Base-by-base conservation (phyloP, 805 yeast species). In the Saturnispora gosingensis region DNA sequence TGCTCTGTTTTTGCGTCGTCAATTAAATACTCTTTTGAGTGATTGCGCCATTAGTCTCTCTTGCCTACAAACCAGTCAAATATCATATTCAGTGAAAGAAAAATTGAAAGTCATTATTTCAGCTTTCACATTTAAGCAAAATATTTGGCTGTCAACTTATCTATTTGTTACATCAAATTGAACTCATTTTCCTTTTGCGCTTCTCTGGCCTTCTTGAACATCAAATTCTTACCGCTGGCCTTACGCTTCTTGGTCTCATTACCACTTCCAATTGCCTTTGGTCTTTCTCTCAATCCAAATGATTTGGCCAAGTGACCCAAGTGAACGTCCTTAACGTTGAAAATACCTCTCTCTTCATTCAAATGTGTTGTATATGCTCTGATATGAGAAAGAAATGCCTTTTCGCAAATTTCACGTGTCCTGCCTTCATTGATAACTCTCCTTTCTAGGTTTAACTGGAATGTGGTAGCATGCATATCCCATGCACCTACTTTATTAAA, bases 321-420 rank as follows among this genome's bases (percentile, higher is more conserved):
- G 74, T 93, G 99, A 53, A 95, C 71, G 34, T 75, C 68, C 59
- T 85, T 85, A 32, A 93, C 83, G 62, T 88, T 89, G 73, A 93
- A 93, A 56, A 76, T 80, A 46, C 75, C 78, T 63, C 90, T 79
- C 66, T 93, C 99, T 2, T 81, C 60, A 0, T 90, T 72, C 52
- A 89, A 77, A 71, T 93, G 99, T 0, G 99, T 93, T 5, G 99
- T 88, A 64, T 93, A 93, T 0, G 99, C 99, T 61, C 98, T 78
- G 42, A 93, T 74, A 64, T 91, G 98, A 54, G 96, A 83, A 15
- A 85, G 80, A 63, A 87, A 93, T 3, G 88, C 98, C 61, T 82
- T 79, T 5, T 80, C 77, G 1, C 99, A 97, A 39, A 75, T 63
- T 15, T 77, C 81, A 47, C 81, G 82, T 6, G 80, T 78, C 1